Evolutionary conservation across 1,284 basidiomycete species (phyloP).

Genomic region (Schizophyllum amplum): DNA sequence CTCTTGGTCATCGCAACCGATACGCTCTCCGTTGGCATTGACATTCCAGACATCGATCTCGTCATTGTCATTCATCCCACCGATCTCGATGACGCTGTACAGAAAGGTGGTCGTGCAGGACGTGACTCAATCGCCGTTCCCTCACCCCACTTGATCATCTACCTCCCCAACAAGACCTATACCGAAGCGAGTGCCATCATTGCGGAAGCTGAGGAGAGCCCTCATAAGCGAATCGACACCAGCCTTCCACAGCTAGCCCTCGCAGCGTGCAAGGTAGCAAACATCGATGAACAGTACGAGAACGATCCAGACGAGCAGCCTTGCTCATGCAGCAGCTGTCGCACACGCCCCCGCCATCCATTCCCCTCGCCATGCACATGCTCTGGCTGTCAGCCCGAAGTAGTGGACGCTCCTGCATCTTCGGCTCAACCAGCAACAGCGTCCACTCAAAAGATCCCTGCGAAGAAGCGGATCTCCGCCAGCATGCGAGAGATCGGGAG

Average conservation of each 20-base stretch:
- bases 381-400: slow-evolving; percentile 1
- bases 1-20: slow-evolving; percentile 8
- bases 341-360: not conserved
- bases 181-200: too few relatives aligned
- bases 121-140: not conserved
- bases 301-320: slow-evolving; percentile 7
- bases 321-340: slow-evolving; percentile 4
- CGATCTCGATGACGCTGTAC: not conserved
- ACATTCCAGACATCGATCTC: not conserved
- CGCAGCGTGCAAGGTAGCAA: slow-evolving; percentile 7
- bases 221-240: not conserved
- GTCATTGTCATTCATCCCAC: slow-evolving; percentile 2
- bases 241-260: slow-evolving; percentile 7
- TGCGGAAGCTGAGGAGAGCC: not conserved
- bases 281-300: slow-evolving; percentile 5
- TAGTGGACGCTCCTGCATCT: too few relatives aligned
- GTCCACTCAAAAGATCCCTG: too few relatives aligned
- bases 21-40: slow-evolving; percentile 10
- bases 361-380: not conserved
- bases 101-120: not conserved
- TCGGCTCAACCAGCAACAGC: too few relatives aligned
- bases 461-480: not conserved
- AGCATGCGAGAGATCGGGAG: not conserved
- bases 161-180: too few relatives aligned
- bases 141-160: too few relatives aligned